These are phyloP conservation scores for Trypanosoma avium DNA, from an alignment of 208 protist species.

Conservation along the genomic window DNA sequence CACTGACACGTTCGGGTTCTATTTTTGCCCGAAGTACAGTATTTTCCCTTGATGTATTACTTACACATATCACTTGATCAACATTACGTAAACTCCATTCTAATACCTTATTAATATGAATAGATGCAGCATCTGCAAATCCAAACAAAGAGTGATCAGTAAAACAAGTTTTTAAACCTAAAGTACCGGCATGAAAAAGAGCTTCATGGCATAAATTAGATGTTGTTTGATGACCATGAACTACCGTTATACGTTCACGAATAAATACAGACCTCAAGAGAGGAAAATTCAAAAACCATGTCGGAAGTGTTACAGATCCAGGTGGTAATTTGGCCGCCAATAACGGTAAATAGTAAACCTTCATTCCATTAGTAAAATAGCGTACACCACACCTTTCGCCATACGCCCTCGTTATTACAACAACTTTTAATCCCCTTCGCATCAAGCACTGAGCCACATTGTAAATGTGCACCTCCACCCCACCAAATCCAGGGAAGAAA, in stretches of 20 bases:
- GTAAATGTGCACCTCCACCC: constrained; percentile 98
- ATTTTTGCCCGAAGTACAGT: constrained; percentile 95
- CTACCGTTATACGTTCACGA: constrained; percentile 95
- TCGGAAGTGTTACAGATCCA: constrained; percentile 91
- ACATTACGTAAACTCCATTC: constrained; percentile 95
- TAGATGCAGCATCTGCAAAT: constrained; percentile 94
- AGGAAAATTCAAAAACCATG: constrained; percentile 80
- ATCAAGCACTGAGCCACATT: constrained; percentile 96
- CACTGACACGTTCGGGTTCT: constrained; percentile 89
- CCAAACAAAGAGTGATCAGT: constrained; percentile 99
- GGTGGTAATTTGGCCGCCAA: constrained; percentile 87
- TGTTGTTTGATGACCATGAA: constrained; percentile 97
- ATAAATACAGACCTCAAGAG: constrained; percentile 95
- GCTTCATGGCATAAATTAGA: constrained; percentile 95
- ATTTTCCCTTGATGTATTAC: constrained; percentile 98
- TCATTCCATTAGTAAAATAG: constrained; percentile 96
- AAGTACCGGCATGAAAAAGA: constrained; percentile 94
- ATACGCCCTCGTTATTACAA: constrained; percentile 96
- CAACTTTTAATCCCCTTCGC: constrained; percentile 95
- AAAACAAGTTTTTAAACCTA: constrained; percentile 96
- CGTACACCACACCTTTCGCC: constrained; percentile 94
- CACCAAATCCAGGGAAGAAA: constrained; percentile 98
- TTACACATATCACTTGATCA: constrained; percentile 98
- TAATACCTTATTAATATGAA: constrained; percentile 97
- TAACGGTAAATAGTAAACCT: constrained; percentile 98